Conservation (phyloP, 345 rosid species). For the Sapria himalayana region DNA sequence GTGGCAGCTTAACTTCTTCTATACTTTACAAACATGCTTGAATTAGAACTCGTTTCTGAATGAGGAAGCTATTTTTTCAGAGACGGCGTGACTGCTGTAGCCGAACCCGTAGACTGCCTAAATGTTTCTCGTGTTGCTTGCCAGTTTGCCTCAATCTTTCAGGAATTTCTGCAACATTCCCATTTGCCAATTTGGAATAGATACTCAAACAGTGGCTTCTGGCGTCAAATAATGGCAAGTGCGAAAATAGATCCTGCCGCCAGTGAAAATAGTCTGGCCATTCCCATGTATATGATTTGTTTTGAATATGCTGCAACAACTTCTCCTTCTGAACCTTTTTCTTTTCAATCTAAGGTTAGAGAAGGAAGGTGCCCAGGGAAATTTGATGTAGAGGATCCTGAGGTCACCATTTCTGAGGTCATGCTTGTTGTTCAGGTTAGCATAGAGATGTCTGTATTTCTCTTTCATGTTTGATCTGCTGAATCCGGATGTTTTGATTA, state of each 20-base stretch:
- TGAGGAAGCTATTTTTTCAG: slow-evolving; percentile 29
- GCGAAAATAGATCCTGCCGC: no score
- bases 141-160: slow-evolving; percentile 61
- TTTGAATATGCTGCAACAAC: neutral
- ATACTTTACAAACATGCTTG: no score
- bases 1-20: no score
- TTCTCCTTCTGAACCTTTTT: slow-evolving; percentile 1
- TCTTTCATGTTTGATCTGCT: no score
- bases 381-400: slow-evolving; percentile 22
- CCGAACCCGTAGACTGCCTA: slow-evolving; percentile 74
- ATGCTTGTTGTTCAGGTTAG: slow-evolving; percentile 92
- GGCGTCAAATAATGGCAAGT: slow-evolving; percentile 88
- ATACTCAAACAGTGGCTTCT: slow-evolving; percentile 68
- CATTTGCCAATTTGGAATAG: slow-evolving; percentile 77
- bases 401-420: slow-evolving; percentile 45
- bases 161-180: slow-evolving; percentile 52
- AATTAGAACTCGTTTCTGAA: no score
- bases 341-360: slow-evolving; percentile 41
- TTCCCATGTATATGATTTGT: neutral
- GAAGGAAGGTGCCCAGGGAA: slow-evolving; percentile 57
- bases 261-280: neutral
- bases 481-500: no score
- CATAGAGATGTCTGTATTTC: no score
- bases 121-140: slow-evolving; percentile 60
- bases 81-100: slow-evolving; percentile 92